Conservation (phyloP, 2,329 filamentous ascomycete genomes). For the Penicillium expansum region DNA sequence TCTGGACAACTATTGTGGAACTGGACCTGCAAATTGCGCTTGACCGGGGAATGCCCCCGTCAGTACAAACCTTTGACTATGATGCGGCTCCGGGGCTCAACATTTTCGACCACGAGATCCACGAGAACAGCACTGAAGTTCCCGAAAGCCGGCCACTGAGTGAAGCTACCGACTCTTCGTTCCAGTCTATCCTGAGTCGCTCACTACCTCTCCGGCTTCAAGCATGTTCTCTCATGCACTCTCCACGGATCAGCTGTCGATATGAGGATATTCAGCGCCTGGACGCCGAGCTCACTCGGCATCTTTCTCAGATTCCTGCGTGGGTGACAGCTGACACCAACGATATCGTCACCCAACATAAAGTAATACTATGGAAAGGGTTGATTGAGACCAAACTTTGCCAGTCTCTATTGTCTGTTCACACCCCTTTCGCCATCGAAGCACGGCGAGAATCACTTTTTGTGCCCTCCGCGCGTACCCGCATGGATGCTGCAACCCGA, state of each 20-base stretch:
- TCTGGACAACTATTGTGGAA: constrained; percentile 59
- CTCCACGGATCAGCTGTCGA: constrained; percentile 36
- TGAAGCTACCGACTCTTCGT: constrained; percentile 41
- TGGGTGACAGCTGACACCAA: constrained; percentile 27
- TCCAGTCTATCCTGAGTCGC: constrained; percentile 30
- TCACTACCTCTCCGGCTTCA: constrained; percentile 35
- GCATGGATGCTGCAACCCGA: constrained; percentile 38
- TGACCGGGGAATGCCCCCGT: constrained; percentile 55
- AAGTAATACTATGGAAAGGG: constrained; percentile 32
- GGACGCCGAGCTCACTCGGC: constrained; percentile 39
- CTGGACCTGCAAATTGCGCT: constrained; percentile 56
- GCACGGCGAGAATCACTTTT: constrained; percentile 33
- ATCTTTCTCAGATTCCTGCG: constrained; percentile 34
- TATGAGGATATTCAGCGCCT: constrained; percentile 42
- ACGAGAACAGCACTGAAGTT: constrained; percentile 31
- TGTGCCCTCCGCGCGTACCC: constrained; percentile 34
- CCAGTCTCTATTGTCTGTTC: constrained; percentile 39
- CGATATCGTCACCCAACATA: constrained; percentile 26
- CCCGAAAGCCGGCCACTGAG: constrained; percentile 30
- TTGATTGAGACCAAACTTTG: constrained; percentile 37
- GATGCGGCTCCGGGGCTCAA: constrained; percentile 52
- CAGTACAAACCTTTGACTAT: constrained; percentile 43
- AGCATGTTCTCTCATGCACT: constrained; percentile 37
- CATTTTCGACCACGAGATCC: constrained; percentile 51
- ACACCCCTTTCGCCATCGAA: constrained; percentile 41